Conservation (phyloP, 2,329 filamentous ascomycete genomes). For the Aspergillus intermedius region DNA sequence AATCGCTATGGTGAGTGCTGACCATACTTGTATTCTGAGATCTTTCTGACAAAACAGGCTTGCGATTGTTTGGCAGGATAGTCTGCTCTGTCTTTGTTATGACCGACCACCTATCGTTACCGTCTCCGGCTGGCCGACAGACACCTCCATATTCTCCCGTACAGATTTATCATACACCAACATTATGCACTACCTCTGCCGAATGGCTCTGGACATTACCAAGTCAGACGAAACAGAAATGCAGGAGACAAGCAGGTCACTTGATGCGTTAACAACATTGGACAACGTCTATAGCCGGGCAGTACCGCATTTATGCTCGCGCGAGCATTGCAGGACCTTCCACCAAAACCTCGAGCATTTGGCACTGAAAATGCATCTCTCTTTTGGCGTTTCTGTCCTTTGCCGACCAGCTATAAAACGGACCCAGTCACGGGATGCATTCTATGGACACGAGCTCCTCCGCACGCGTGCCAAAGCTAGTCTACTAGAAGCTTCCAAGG, state of each 20-base stretch:
- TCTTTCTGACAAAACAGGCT: conserved; percentile 14
- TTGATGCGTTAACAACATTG: conserved; percentile 37
- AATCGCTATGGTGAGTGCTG: conserved; percentile 16
- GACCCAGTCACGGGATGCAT: conserved; percentile 4
- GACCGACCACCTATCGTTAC: conserved; percentile 27
- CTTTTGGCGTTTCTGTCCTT: conserved; percentile 51
- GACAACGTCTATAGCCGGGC: conserved; percentile 42
- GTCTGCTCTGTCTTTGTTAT: conserved; percentile 28
- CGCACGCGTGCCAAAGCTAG: conserved; percentile 19
- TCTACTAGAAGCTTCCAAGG: conserved; percentile 21
- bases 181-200: conserved; percentile 24
- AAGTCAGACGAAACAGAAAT: conserved; percentile 36
- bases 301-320: conserved; percentile 46
- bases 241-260: conserved; percentile 7
- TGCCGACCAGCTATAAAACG: conserved; percentile 50
- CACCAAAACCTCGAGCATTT: conserved; percentile 50
- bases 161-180: conserved; percentile 19
- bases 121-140: conserved; percentile 16
- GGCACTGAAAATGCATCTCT: conserved; percentile 50
- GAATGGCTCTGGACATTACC: conserved; percentile 27
- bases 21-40: not conserved
- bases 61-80: conserved; percentile 31
- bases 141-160: conserved; percentile 8
- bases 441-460: conserved; percentile 8
- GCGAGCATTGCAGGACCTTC: conserved; percentile 26